Base-by-base conservation (phyloP, 371 early-diverging fungal genomes). In the Haplosporangium sp. region DNA sequence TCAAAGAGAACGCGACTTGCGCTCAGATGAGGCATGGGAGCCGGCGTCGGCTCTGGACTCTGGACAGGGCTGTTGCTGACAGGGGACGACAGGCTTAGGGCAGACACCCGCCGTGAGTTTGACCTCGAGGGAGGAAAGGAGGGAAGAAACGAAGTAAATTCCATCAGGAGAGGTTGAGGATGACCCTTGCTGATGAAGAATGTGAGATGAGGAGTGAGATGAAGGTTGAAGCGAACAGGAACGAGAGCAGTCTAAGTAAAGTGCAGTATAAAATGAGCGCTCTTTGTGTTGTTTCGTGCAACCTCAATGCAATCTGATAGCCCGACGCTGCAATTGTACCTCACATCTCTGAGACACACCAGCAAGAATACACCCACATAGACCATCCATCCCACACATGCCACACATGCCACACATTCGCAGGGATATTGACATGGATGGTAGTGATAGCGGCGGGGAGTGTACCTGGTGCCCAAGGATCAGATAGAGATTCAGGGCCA, bases 1-100 rank as follows among this genome's bases (percentile, higher is more conserved):
- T 79, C 79, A 46, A 79, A 79, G 16, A 79, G 65, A 18, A 79
- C 79, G 6, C 79, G 68, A 45, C 79, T 79, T 29, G 79, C 79
- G 16, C 73, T 79, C 38, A 79, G 69, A 18, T 79, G 79, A 21
- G 79, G 51, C 73, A 79, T 68, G 14, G 79, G 73, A 0, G 55
- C 57, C 1, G 73, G 68, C 0, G 57, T 42, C 4, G 67, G 73
- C 62, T 68, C 79, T 16, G 79, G 79, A 16, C 69, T 64, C 13
- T 64, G 51, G 13, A 64, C 57, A 9, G 79, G 79, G 42, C 67
- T 67, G 50, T 37, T 59, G 20, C 62, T 64, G 45, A 61, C 72
- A 12, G 79, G 73, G 38, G 77, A 77, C 2, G 73, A 68, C 47
- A 68, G 23, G 12, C 64, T 79, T 43, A 79, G n/a, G 58, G 79